These are phyloP conservation scores for Secale cereale DNA, from an alignment of 176 grass and related monocot genomes.

Conservation along the genomic window DNA sequence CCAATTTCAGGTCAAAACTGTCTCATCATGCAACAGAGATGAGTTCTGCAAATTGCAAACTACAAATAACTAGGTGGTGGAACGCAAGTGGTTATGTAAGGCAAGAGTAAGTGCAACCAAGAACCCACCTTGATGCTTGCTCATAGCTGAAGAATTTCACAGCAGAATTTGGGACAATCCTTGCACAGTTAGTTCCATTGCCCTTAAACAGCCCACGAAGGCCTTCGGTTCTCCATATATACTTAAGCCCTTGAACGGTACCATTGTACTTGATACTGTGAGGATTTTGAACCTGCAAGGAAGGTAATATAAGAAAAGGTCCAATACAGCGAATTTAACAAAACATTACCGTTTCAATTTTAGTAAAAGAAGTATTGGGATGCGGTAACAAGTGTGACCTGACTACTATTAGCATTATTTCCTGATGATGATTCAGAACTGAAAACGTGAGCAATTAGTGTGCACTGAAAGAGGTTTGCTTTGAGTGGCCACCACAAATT, in stretches of 20 bases:
- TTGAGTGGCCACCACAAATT: neutral
- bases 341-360: neutral
- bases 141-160: slow-evolving; percentile 99
- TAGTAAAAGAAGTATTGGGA: neutral
- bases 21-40: neutral
- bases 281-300: slow-evolving; percentile 86
- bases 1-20: slow-evolving; percentile 35
- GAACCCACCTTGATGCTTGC: slow-evolving; percentile 76
- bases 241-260: slow-evolving; percentile 93
- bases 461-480: neutral
- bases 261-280: slow-evolving; percentile 99
- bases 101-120: neutral
- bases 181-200: slow-evolving; percentile 96
- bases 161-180: slow-evolving; percentile 96
- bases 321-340: neutral
- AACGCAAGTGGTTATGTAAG: neutral
- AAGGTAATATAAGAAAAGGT: slow-evolving; percentile 2
- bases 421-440: neutral
- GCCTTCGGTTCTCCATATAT: slow-evolving; percentile 93
- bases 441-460: neutral
- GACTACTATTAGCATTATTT: neutral
- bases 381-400: neutral
- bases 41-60: slow-evolving; percentile 21
- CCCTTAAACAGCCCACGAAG: slow-evolving; percentile 95
- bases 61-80: slow-evolving; percentile 23